A percentile compares a stretch with the other conserved stretches of the same genome.
phyloP scores from a whole-genome alignment of 2,329 filamentous ascomycete species.

The Sclerotinia spermophila region DNA sequence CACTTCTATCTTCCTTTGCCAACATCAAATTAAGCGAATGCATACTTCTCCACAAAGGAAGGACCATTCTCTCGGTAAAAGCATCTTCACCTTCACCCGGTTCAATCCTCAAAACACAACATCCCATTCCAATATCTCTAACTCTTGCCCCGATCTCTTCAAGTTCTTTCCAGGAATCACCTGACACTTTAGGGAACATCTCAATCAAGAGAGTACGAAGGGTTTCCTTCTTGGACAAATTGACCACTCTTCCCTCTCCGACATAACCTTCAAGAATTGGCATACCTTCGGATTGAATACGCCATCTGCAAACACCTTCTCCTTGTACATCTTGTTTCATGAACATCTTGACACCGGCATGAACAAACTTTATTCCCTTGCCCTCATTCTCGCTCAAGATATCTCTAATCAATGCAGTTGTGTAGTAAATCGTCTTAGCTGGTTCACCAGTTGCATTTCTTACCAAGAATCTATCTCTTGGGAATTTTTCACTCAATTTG shows the following conservation, averaged over 20 bases:
- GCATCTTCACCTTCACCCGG: constrained; percentile 59
- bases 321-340: constrained; percentile 94
- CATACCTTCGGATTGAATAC: constrained; percentile 92
- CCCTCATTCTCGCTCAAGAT: constrained; percentile 87
- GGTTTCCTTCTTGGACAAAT: constrained; percentile 72
- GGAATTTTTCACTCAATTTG: constrained; percentile 77
- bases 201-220: constrained; percentile 80
- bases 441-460: constrained; percentile 86
- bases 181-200: constrained; percentile 90
- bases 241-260: constrained; percentile 70
- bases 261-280: constrained; percentile 89
- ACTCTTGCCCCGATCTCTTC: constrained; percentile 86
- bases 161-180: constrained; percentile 69
- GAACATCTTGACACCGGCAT: constrained; percentile 98
- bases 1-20: constrained; percentile 91
- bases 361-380: constrained; percentile 89
- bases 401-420: constrained; percentile 75
- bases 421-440: constrained; percentile 96
- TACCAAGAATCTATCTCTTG: constrained; percentile 89
- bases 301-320: constrained; percentile 84
- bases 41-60: constrained; percentile 92
- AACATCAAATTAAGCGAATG: constrained; percentile 95
- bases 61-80: constrained; percentile 73
- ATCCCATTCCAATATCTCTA: constrained; percentile 78
- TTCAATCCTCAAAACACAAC: constrained; percentile 83